A percentile compares a stretch with the other conserved stretches of the same genome.
These are phyloP conservation scores for Ogataea methanolica DNA, from an alignment of 805 yeast species.

Conservation along the genomic window DNA sequence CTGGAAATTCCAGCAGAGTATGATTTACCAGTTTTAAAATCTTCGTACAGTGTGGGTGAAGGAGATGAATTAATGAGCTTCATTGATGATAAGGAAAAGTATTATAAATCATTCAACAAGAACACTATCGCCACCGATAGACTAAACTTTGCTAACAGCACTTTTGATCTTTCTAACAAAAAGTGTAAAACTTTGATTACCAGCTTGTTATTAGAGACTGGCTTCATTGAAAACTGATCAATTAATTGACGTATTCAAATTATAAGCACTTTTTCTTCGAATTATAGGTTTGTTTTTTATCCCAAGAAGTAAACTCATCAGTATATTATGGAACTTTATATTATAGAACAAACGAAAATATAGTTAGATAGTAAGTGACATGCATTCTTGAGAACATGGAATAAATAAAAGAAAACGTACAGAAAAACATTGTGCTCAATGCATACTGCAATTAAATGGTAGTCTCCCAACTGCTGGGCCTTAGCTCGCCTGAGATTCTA, in stretches of 20 bases:
- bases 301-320: no score
- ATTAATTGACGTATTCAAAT: no score
- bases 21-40: conserved; percentile 6
- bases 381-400: no score
- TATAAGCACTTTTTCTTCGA: no score
- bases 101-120: neutral
- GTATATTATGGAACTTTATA: no score
- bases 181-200: conserved; percentile 12
- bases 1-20: conserved; percentile 22
- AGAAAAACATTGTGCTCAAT: no score
- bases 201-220: neutral
- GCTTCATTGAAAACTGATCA: neutral
- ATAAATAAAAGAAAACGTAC: no score
- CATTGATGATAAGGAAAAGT: neutral
- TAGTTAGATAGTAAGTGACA: no score
- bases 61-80: neutral
- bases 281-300: no score
- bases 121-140: no score
- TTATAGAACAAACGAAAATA: no score
- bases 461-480: conserved; percentile 21
- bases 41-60: conserved; percentile 11
- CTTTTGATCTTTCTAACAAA: conserved; percentile 13
- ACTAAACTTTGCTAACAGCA: conserved; percentile 8
- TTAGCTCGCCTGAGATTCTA: conserved; percentile 13
- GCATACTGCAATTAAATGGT: neutral